Conservation (phyloP, 495 filamentous ascomycete genomes). For the Extremus antarcticus region DNA sequence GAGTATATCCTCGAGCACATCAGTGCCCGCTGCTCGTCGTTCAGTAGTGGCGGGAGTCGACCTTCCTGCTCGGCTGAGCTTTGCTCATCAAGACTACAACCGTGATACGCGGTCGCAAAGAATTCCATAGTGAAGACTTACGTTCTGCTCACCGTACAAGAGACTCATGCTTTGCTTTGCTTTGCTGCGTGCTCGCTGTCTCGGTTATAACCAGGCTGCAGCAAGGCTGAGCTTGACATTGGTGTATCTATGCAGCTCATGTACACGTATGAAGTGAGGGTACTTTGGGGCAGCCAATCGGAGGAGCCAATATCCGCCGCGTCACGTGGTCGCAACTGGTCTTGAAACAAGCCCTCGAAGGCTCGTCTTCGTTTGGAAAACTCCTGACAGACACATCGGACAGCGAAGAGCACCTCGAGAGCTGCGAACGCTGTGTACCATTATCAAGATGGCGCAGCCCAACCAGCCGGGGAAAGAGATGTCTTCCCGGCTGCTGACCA, state of each 20-base stretch:
- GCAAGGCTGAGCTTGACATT: no score
- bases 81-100: background rate
- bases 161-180: no score
- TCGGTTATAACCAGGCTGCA: no score
- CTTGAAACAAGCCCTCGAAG: no score
- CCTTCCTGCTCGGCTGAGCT: background rate
- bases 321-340: no score
- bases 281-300: no score
- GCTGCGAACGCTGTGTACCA: background rate
- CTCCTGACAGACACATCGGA: no score
- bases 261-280: no score
- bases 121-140: background rate
- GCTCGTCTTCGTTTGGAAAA: background rate
- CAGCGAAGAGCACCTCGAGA: background rate
- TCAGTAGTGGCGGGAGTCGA: background rate
- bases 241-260: no score
- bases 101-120: background rate
- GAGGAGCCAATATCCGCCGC: no score
- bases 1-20: background rate
- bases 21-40: background rate
- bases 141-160: no score
- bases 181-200: no score
- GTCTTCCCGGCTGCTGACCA: constrained; percentile 82
- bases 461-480: constrained; percentile 54
- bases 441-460: constrained; percentile 23